These are phyloP conservation scores for Cutaneotrichosporon spelunceum DNA, from an alignment of 1,284 basidiomycete species.

Conservation along the genomic window DNA sequence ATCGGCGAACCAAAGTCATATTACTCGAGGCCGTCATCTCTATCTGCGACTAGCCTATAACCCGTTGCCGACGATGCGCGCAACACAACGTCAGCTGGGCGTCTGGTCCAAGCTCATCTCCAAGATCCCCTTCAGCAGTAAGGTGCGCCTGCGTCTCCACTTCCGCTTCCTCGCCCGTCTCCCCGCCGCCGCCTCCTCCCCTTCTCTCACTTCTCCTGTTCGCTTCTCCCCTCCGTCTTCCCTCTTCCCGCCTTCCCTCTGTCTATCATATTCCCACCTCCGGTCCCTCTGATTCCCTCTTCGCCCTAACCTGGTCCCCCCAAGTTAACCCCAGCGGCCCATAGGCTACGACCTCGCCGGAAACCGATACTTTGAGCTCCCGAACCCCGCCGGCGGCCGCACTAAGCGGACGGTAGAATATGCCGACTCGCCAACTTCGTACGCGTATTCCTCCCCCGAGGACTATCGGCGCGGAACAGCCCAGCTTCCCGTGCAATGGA, in stretches of 20 bases:
- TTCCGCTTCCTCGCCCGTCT: neutral
- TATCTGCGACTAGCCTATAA: neutral
- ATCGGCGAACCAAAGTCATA: neutral
- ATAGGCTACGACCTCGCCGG: constrained; percentile 28
- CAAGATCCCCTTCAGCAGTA: neutral
- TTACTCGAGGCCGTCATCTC: neutral
- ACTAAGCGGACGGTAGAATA: constrained; percentile 37
- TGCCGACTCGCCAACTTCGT: constrained; percentile 22
- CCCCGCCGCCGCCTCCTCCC: neutral
- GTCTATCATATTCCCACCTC: too few species aligned
- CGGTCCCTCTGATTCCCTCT: too few species aligned
- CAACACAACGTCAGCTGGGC: neutral
- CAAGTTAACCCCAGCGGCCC: constrained; percentile 12
- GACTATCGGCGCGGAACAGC: constrained; percentile 35
- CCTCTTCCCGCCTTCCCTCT: neutral
- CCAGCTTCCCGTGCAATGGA: constrained; percentile 42
- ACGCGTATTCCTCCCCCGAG: neutral
- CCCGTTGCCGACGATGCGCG: neutral
- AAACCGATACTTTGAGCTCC: constrained; percentile 37
- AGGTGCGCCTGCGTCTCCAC: neutral
- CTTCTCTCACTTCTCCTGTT: too few species aligned
- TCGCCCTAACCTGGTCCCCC: too few species aligned
- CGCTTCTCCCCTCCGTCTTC: neutral
- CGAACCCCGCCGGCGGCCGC: constrained; percentile 30
- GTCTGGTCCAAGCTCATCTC: neutral